Percentiles rank a stretch among this genome's conserved stretches.
These are phyloP conservation scores for Pseudogymnoascus pannorum DNA, from an alignment of 2,329 filamentous ascomycete species.

Conservation along the genomic window DNA sequence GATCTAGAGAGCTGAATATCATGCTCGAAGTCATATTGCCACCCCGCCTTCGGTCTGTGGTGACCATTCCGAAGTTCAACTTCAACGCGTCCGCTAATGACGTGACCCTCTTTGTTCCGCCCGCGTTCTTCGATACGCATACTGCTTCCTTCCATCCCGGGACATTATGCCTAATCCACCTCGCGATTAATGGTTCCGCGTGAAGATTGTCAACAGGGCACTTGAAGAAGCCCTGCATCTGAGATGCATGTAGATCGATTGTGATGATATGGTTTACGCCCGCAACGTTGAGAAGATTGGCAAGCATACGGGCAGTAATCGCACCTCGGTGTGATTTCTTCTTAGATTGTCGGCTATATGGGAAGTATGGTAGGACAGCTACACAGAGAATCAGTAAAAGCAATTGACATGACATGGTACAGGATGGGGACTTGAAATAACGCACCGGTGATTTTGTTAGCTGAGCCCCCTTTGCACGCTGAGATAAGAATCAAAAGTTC, in stretches of 20 bases:
- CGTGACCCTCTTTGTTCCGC: conserved; percentile 93
- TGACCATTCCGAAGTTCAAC: conserved; percentile 95
- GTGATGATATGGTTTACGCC: conserved; percentile 97
- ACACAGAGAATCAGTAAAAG: conserved; percentile 18
- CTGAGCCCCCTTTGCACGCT: conserved; percentile 94
- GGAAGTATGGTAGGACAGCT: conserved; percentile 92
- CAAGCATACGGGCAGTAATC: conserved; percentile 94
- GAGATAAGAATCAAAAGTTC: conserved; percentile 99
- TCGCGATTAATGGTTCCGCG: conserved; percentile 87
- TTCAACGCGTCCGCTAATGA: conserved; percentile 93
- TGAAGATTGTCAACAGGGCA: conserved; percentile 97
- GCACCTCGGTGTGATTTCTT: conserved; percentile 96
- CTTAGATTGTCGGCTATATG: conserved; percentile 98
- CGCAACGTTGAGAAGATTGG: conserved; percentile 86
- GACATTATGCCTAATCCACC: conserved; percentile 90
- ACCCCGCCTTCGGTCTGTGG: conserved; percentile 66
- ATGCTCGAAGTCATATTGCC: conserved; percentile 69
- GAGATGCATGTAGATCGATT: conserved; percentile 90
- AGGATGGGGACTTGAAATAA: conserved; percentile 14
- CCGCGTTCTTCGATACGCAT: conserved; percentile 96
- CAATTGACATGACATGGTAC: neutral
- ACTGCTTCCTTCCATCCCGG: conserved; percentile 84
- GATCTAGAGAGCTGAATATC: conserved; percentile 36
- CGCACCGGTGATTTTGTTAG: conserved; percentile 91
- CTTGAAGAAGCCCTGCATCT: conserved; percentile 99